Evolutionary conservation across 78 protist species (phyloP), one percentile per base, ranked within the genome.

Genomic region (Planoprotostelium fungivorum): DNA sequence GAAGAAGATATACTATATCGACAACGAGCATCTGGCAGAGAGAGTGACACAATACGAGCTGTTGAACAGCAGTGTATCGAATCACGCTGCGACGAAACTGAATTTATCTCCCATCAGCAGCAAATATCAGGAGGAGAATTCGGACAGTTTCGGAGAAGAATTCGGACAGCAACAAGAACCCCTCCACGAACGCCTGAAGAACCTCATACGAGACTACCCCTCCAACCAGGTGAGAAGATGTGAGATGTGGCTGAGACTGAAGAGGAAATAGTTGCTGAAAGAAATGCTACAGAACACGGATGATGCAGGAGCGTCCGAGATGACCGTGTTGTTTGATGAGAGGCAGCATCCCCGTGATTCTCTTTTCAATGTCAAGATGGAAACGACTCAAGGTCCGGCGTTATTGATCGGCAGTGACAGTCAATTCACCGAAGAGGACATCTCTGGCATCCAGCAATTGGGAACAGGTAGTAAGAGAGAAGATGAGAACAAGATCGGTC

Each of bases 211-310:
- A 25, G 31, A 51, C 73, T 51, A 51, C 73, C 5, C 16, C 5
- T 51, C 73, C 16, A 16, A 51, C 16, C 31, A 51, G 73, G 73
- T 51, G 16, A 25, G 73, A 5, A 16, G 5, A 51, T 51, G 31
- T 16, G 31, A 51, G 31, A 51, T 25, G 5, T 51, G 16, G n/a
- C n/a, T 51, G 73, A 51, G 5, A 5, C 73, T 51, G 73, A 51
- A n/a, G 31, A 51, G 31, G 73, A 5, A 5, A 51, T 51, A 51
- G 73, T 88, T 89, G 38, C 37, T 93, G 34, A 63, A 90, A 34
- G 95, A 95, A 89, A 39, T 96, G 90, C 37, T 95, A 34, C 97
- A 96, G 90, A 96, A 96, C 91, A 95, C 97, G 0, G 95, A 94
- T 28, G 97, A 96, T 39, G 92, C 96, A 0, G 88, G 90, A 35